Evolutionary conservation across 495 filamentous ascomycete genomes (phyloP), one percentile per base, ranked within the genome.

Genomic region (Patellaria atrata): DNA sequence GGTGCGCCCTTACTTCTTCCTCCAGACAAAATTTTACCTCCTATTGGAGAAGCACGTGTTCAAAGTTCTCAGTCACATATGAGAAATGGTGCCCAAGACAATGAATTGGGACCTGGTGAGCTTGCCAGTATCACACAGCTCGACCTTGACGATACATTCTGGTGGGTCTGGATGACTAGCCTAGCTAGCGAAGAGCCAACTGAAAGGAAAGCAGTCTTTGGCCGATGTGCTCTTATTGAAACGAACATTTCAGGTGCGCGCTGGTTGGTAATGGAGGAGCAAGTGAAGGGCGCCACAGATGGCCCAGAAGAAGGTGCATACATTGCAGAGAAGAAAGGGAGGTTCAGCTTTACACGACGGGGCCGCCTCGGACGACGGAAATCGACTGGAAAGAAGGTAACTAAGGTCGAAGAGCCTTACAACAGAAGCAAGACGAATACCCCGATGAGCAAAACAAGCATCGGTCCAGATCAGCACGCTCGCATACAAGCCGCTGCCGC

Each of bases 121-220:
- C 65, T 97, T 27, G 87, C 87, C 16, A 94, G 82, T 46, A 92
- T 96, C 44, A 77, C 68, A 20, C 67, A 69, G 27, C 70, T 97
- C 30, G 79, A 91, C 40, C 62, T 96, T 8, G 89, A 97, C 50
- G 89, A 96, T 52, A 77, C 86, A 0, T 97, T 97, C 55, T 97
- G 91, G 91, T 97, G 89, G 89, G 89, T 96, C 16, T 97, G 89
- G 89, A 94, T 96, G 67, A 89, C 72, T 47, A 96, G 89, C 64
- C 58, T 97, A 52, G 87, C 86, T 2, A 78, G 72, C 5, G 89
- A 97, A 47, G 89, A 97, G 55, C 75, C 84, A 1, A 56, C 71
- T 0, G 64, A 74, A 20, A 73, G 89, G 37, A 97, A 97, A 55
- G 77, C 85, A 3, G 82, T 82, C 12, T 97, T 97, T 57, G 91